phyloP scores from a whole-genome alignment of 192 early-diverging fungal species.

The Podila minutissima region DNA sequence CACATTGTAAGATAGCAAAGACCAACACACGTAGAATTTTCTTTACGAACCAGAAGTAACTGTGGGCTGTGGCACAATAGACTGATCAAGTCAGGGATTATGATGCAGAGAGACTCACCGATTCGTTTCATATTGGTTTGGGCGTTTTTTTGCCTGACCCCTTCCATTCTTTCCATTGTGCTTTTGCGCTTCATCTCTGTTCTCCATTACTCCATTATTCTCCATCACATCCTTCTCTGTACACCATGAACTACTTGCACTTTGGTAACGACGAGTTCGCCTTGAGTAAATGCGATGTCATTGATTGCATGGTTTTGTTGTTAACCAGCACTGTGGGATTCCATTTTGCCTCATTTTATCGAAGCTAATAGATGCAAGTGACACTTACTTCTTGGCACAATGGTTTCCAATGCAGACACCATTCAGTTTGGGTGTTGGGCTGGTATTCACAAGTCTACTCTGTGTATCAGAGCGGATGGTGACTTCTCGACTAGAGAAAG shows the following conservation, averaged over 20 bases:
- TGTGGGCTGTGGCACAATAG: too few relatives aligned
- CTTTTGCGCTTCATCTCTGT: too few relatives aligned
- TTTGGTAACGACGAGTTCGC: constrained; percentile 2
- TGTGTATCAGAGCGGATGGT: constrained; percentile 14
- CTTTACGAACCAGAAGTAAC: too few relatives aligned
- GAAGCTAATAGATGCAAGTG: constrained; percentile 5
- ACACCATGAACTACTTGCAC: constrained; percentile 22
- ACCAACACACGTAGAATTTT: too few relatives aligned
- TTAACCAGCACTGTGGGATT: neutral
- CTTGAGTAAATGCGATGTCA: neutral
- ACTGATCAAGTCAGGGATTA: too few relatives aligned
- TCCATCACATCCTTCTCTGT: neutral
- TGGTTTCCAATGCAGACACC: neutral
- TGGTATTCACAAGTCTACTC: constrained; percentile 3
- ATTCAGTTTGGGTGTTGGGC: constrained; percentile 4
- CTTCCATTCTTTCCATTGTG: too few relatives aligned
- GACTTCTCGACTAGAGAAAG: constrained; percentile 9
- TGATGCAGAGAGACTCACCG: too few relatives aligned
- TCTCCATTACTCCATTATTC: neutral
- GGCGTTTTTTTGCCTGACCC: too few relatives aligned
- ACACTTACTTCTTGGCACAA: constrained; percentile 5
- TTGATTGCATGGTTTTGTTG: neutral
- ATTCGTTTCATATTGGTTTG: too few relatives aligned
- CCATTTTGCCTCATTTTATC: neutral
- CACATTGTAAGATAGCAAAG: constrained; percentile 56